Evolutionary conservation across 1,284 basidiomycete species (phyloP), one percentile per base, ranked within the genome.

Genomic region (Ganoderma sp.): DNA sequence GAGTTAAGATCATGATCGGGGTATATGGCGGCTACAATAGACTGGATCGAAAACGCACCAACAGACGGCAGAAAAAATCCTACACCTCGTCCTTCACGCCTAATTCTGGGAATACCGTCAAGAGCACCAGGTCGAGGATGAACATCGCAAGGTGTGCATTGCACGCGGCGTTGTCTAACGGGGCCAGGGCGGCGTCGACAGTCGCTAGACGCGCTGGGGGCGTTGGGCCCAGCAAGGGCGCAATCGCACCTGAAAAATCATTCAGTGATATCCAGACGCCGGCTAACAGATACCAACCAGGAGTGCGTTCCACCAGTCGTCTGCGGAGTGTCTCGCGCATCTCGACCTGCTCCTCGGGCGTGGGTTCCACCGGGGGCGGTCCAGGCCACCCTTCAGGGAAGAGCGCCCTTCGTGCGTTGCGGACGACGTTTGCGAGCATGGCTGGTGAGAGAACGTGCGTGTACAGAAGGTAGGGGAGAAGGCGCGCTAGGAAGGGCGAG

Each of bases 361-460:
- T 87, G 32, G 93, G 94, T 63, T 92, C 90, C 3, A 83, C 80
- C 6, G 89, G 87, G 0, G 88, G 77, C 0, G 88, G 86, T 0
- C 85, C 89, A 1, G 93, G 92, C 79, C 92, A 93, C 25, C 93
- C 94, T 68, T 90, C 89, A 5, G 94, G 93, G 75, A 94, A 95
- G 48, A 96, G 82, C 3, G 87, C 84, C 28, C 84, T 83, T 73
- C 92, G 92, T 8, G 86, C 81, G 9, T 81, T 75, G 59, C 85
- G 83, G 37, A 87, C 79, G 66, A 84, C 75, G 63, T 79, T 80
- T 58, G 87, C 81, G 62, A 90, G 77, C 67, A 84, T 82, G 1
- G 78, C 71, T 1, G 87, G 81, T 2, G 88, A 89, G 32, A 93
- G 80, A n/a, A 86, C 79, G 59, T 84, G 78, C 0, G 80, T 81